A percentile compares a stretch with the other conserved stretches of the same genome.
Conservation (phyloP, 2,329 filamentous ascomycete genomes). For the Diaporthe longicolla region DNA sequence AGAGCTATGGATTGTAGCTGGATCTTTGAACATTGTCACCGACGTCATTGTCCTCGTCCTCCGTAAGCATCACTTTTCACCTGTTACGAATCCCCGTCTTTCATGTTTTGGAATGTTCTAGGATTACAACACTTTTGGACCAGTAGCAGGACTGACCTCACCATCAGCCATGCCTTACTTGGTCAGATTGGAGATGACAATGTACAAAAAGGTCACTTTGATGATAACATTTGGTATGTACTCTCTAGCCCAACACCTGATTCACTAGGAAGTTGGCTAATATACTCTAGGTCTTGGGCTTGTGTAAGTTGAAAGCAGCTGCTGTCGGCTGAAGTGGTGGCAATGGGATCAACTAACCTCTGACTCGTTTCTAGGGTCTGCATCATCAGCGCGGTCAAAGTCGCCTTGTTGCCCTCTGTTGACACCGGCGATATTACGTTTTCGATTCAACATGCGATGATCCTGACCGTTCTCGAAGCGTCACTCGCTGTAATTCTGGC, state of each 20-base stretch:
- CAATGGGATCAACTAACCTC: not conserved
- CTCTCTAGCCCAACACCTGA: not conserved
- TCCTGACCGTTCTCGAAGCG: constrained; percentile 36
- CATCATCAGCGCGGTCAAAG: constrained; percentile 38
- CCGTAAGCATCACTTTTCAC: not conserved
- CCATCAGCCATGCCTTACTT: constrained; percentile 24
- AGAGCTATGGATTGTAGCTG: constrained; percentile 8
- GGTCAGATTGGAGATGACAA: constrained; percentile 27
- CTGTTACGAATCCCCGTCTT: too few species aligned
- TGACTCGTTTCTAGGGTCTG: constrained; percentile 18
- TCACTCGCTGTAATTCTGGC: constrained; percentile 30
- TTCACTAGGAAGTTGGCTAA: not conserved
- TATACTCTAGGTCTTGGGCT: not conserved
- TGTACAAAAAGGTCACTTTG: constrained; percentile 32
- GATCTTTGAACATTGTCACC: constrained; percentile 13
- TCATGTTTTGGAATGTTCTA: too few species aligned
- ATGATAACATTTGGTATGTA: constrained; percentile 26
- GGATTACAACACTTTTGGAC: too few species aligned
- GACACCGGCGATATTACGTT: constrained; percentile 38
- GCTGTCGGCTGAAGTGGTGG: not conserved
- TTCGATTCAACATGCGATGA: constrained; percentile 23
- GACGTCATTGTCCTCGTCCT: constrained; percentile 32
- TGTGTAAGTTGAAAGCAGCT: constrained; percentile 6
- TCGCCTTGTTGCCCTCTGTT: constrained; percentile 33
- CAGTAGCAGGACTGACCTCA: too few species aligned